phyloP scores from a whole-genome alignment of 352 stramenopile species.

The Pythium pyrilobum region DNA sequence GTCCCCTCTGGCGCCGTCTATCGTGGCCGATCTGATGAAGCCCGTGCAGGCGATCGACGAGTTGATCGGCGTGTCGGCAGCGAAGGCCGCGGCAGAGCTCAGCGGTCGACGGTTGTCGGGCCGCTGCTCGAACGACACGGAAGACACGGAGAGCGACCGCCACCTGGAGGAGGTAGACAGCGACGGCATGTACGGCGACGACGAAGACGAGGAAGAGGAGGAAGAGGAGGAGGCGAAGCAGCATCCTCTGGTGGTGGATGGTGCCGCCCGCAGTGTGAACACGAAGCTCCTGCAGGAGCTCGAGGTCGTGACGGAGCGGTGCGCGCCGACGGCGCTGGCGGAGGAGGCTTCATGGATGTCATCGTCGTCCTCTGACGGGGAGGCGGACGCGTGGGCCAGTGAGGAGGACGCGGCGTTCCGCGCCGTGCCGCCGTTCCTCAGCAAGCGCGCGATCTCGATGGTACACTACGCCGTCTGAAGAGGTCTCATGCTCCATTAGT shows the following conservation, averaged over 20 bases:
- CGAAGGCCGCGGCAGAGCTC: background rate
- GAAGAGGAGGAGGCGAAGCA: background rate
- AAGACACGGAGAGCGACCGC: constrained; percentile 27
- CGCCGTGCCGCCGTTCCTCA: constrained; percentile 10
- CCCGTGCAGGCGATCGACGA: background rate
- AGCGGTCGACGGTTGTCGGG: background rate
- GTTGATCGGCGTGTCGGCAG: background rate
- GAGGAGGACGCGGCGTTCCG: constrained; percentile 6
- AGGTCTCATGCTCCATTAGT: background rate
- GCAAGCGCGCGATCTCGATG: constrained; percentile 5
- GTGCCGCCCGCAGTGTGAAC: no score
- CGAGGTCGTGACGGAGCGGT: background rate
- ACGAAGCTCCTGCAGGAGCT: background rate
- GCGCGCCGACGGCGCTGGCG: background rate
- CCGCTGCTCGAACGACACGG: constrained; percentile 21
- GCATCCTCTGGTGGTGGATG: background rate
- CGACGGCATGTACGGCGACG: no score
- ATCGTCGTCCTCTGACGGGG: background rate
- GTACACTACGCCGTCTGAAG: constrained; percentile 8
- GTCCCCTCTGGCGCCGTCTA: background rate
- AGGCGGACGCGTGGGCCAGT: background rate
- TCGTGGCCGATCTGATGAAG: background rate
- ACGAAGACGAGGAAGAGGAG: constrained; percentile 9
- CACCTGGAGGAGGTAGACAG: constrained; percentile 9
- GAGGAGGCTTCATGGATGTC: background rate